A percentile compares a stretch with the other conserved stretches of the same genome.
Evolutionary conservation across 441 rosid species (phyloP).

Genomic region (Eruca vesicaria): DNA sequence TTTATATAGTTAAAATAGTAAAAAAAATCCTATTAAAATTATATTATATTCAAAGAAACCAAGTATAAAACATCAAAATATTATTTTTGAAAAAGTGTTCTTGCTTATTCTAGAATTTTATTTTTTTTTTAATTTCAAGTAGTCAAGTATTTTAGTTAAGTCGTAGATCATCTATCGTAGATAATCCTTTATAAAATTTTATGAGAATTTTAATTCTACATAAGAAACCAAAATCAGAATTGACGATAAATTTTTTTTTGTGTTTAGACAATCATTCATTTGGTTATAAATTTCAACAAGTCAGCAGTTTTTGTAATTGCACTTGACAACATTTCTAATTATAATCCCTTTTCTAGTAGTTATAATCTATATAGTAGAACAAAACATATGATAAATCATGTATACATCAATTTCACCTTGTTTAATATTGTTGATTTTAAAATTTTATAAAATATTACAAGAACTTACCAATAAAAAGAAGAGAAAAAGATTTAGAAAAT

Average conservation of each 20-base stretch:
- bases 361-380: background rate
- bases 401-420: background rate
- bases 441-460: background rate
- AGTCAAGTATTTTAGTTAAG: too few relatives aligned
- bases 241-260: background rate
- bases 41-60: background rate
- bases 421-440: background rate
- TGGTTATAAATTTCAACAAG: background rate
- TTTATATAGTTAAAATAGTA: too few relatives aligned
- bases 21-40: background rate
- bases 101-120: too few relatives aligned
- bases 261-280: background rate
- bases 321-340: background rate
- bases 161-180: background rate
- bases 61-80: background rate
- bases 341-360: background rate
- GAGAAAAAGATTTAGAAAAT: background rate
- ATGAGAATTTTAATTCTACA: background rate
- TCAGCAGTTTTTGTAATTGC: background rate
- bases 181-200: too few relatives aligned
- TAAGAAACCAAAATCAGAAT: background rate
- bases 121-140: too few relatives aligned
- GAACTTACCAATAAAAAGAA: background rate
- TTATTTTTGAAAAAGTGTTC: background rate
- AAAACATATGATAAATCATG: background rate